Evolutionary conservation across 1,284 basidiomycete genomes (phyloP).

Genomic region (Leucoagaricus sp.): DNA sequence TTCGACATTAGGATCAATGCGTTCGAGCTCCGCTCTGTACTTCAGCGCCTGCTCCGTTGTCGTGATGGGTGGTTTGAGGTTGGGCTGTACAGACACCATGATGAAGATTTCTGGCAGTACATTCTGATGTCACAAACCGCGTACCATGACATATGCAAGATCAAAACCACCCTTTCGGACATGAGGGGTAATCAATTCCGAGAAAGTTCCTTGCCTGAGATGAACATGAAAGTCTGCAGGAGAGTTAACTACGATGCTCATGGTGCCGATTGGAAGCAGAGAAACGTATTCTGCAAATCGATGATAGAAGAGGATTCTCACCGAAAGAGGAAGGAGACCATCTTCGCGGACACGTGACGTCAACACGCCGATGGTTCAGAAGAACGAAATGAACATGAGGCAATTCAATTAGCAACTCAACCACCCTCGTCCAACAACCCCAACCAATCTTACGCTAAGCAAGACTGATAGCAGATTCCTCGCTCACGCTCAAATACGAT

Average conservation of each 20-base stretch:
- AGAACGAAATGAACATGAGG: conserved; percentile 16
- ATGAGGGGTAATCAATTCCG: conserved; percentile 85
- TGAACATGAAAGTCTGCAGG: conserved; percentile 98
- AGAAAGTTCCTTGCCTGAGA: conserved; percentile 82
- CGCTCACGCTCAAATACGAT: not conserved
- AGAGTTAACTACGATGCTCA: conserved; percentile 56
- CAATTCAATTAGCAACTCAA: conserved; percentile 18
- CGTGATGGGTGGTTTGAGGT: conserved; percentile 91
- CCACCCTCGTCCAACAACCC: conserved; percentile 17
- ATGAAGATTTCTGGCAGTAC: conserved; percentile 6
- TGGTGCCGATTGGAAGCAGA: conserved; percentile 14
- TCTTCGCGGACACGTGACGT: conserved; percentile 38
- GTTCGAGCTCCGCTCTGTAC: conserved; percentile 79
- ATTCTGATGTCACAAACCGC: conserved; percentile 14
- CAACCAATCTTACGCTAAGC: not conserved
- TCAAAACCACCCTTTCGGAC: conserved; percentile 88
- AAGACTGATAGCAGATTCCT: not conserved
- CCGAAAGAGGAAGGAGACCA: conserved; percentile 23
- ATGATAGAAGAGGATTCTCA: conserved; percentile 1
- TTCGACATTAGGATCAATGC: conserved; percentile 78
- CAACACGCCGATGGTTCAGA: conserved; percentile 42
- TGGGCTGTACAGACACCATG: conserved; percentile 65
- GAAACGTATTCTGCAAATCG: not conserved
- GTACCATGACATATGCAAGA: conserved; percentile 96
- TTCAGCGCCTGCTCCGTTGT: conserved; percentile 80